Percentiles rank a stretch among this genome's conserved stretches.
These are phyloP conservation scores for Lactuca sativa DNA, from an alignment of 129 eudicot genomes.

Conservation along the genomic window DNA sequence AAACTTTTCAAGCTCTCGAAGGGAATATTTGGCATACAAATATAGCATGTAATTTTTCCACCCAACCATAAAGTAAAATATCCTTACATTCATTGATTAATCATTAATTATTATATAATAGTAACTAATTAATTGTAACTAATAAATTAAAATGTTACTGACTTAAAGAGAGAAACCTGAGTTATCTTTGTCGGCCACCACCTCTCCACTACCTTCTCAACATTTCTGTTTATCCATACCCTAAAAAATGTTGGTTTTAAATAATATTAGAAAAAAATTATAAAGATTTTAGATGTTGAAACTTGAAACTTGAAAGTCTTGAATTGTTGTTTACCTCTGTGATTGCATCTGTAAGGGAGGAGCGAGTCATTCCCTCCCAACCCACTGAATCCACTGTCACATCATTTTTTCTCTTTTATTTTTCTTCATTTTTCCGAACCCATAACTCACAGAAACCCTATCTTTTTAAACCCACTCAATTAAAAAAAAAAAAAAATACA, in stretches of 20 bases:
- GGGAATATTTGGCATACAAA: slow-evolving; percentile 10
- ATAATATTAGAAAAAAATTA: too few relatives aligned
- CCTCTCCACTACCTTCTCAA: slow-evolving; percentile 87
- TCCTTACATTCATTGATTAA: neutral
- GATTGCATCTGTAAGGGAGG: too few relatives aligned
- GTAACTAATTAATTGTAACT: neutral
- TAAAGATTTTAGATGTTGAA: too few relatives aligned
- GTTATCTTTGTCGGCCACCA: slow-evolving; percentile 96
- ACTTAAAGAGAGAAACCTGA: slow-evolving; percentile 88
- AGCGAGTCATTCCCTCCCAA: too few relatives aligned
- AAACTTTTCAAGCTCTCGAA: slow-evolving; percentile 11
- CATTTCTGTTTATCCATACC: slow-evolving; percentile 97
- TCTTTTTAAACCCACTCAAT: too few relatives aligned
- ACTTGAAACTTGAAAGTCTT: too few relatives aligned
- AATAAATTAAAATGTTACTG: neutral
- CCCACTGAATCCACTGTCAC: too few relatives aligned
- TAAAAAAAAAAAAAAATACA: too few relatives aligned
- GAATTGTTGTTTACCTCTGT: too few relatives aligned
- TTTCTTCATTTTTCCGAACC: too few relatives aligned
- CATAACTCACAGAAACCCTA: too few relatives aligned
- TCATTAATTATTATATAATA: neutral
- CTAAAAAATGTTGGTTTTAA: slow-evolving; percentile 19
- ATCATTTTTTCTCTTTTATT: too few relatives aligned
- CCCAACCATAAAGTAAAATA: slow-evolving; percentile 10
- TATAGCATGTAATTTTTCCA: slow-evolving; percentile 2